Evolutionary conservation across 2,329 filamentous ascomycete genomes (phyloP).

Genomic region (Cytospora piceae): DNA sequence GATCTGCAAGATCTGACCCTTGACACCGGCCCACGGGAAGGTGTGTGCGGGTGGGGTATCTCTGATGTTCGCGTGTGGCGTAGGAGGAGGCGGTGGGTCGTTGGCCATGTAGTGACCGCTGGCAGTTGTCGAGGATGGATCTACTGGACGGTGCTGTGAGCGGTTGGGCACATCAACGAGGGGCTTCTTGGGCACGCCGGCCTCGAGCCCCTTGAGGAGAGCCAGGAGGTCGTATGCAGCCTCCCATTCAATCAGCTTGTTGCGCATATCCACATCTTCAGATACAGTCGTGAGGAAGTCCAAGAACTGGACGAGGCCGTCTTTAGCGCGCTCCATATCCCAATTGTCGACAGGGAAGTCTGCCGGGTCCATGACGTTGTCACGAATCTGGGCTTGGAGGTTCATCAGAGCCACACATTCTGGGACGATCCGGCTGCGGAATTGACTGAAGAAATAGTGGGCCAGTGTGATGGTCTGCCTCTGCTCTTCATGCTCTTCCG

Average conservation of each 20-base stretch:
- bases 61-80: conserved; percentile 60
- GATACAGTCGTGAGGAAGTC: conserved; percentile 91
- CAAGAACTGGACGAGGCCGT: conserved; percentile 90
- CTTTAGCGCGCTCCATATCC: conserved; percentile 97
- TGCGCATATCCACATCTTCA: conserved; percentile 81
- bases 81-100: conserved; percentile 47
- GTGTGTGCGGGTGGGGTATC: conserved; percentile 53
- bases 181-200: conserved; percentile 82
- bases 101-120: conserved; percentile 39
- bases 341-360: conserved; percentile 94
- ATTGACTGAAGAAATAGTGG: conserved; percentile 90
- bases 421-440: conserved; percentile 88
- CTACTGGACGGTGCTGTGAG: conserved; percentile 43
- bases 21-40: conserved; percentile 74
- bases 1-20: conserved; percentile 89
- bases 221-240: conserved; percentile 87
- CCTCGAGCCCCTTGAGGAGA: conserved; percentile 83
- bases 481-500: conserved; percentile 55
- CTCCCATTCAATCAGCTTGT: conserved; percentile 89
- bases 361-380: conserved; percentile 72
- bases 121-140: conserved; percentile 40
- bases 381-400: conserved; percentile 86
- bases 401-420: conserved; percentile 95
- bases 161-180: conserved; percentile 55
- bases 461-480: conserved; percentile 65